These are phyloP conservation scores for Tetracladium setigerum DNA, from an alignment of 495 filamentous ascomycete genomes.

Conservation along the genomic window DNA sequence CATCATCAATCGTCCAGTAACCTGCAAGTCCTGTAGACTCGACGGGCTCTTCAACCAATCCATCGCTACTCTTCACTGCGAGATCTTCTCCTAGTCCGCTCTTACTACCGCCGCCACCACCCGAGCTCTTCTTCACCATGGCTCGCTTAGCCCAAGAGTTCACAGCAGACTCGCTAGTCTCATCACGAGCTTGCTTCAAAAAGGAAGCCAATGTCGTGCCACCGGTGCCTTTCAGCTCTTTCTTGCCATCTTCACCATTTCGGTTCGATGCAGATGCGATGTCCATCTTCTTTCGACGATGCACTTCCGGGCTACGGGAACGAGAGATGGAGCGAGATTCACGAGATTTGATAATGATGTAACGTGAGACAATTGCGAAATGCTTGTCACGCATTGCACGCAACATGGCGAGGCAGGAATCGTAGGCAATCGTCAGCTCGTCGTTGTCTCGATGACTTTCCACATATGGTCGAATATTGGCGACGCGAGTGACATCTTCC, in stretches of 20 bases:
- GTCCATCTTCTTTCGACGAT: slow-evolving; percentile 46
- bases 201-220: slow-evolving; percentile 91
- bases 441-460: slow-evolving; percentile 52
- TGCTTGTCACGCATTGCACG: slow-evolving; percentile 88
- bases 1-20: slow-evolving; percentile 78
- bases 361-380: slow-evolving; percentile 91
- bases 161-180: slow-evolving; percentile 88
- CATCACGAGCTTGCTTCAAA: slow-evolving; percentile 88
- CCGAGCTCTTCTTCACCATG: slow-evolving; percentile 51
- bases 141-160: slow-evolving; percentile 73
- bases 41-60: slow-evolving; percentile 49
- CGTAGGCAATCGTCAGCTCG: slow-evolving; percentile 70
- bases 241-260: slow-evolving; percentile 26
- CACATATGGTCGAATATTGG: slow-evolving; percentile 86
- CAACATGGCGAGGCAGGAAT: slow-evolving; percentile 86
- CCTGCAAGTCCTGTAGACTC: slow-evolving; percentile 75
- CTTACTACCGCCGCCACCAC: slow-evolving; percentile 25
- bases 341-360: slow-evolving; percentile 73
- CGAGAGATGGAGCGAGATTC: slow-evolving; percentile 43
- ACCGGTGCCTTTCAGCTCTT: slow-evolving; percentile 78
- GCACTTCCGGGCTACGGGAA: slow-evolving; percentile 25
- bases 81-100: slow-evolving; percentile 44
- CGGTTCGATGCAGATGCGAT: slow-evolving; percentile 50
- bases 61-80: slow-evolving; percentile 63
- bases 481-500: slow-evolving; percentile 65